Conservation (phyloP, 1,284 basidiomycete species). For the Apiotrichum akiyoshidainum region DNA sequence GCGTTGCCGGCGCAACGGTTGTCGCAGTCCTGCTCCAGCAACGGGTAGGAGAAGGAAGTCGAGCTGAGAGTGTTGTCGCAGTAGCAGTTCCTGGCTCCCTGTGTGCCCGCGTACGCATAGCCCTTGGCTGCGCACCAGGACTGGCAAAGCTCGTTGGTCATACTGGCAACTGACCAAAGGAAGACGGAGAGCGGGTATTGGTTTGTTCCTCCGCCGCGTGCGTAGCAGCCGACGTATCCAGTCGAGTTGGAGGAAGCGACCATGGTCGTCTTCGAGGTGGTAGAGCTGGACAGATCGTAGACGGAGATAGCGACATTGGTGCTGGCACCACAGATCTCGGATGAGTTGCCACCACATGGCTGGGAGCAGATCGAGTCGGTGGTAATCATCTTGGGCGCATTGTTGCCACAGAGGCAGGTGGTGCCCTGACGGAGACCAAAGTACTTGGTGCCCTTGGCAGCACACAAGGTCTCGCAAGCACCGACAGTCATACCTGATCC, state of each 20-base stretch:
- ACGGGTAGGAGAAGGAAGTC: constrained; percentile 57
- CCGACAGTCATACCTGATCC: constrained; percentile 1
- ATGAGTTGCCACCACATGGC: constrained; percentile 1
- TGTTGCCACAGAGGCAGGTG: neutral
- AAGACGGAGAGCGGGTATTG: constrained; percentile 75
- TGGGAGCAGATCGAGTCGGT: neutral
- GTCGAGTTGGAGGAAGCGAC: neutral
- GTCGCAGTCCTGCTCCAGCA: constrained; percentile 63
- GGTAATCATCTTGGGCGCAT: neutral
- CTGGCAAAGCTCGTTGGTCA: constrained; percentile 60
- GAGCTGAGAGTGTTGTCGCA: constrained; percentile 65
- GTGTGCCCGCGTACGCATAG: constrained; percentile 49
- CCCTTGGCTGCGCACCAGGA: constrained; percentile 46
- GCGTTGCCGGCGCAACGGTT: constrained; percentile 90
- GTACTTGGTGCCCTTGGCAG: neutral
- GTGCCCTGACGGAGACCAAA: neutral
- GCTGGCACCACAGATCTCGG: neutral
- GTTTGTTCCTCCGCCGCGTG: constrained; percentile 54
- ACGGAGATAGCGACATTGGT: neutral
- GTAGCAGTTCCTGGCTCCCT: constrained; percentile 70
- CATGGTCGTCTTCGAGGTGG: neutral
- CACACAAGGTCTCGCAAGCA: neutral
- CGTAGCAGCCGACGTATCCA: constrained; percentile 24
- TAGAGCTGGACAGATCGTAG: neutral
- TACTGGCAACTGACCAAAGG: constrained; percentile 57